Percentiles rank a stretch among this genome's conserved stretches.
Conservation (phyloP, 148 eudicot species). For the Vaccinium vitisidaea region DNA sequence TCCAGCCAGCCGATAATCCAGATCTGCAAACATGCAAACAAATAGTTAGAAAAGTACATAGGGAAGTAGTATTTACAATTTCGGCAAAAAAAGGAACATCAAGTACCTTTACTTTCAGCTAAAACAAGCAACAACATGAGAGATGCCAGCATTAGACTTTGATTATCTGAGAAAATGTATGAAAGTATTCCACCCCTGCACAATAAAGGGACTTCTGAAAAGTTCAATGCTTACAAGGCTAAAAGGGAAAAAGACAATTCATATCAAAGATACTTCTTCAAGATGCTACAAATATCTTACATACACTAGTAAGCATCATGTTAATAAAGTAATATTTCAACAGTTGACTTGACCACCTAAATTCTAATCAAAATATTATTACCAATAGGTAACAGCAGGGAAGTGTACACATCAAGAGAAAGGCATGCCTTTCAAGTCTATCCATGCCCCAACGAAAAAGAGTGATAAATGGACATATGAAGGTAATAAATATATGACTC, state of each 20-base stretch:
- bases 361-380: background rate
- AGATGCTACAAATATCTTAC: background rate
- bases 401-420: background rate
- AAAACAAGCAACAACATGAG: conserved; percentile 50
- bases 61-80: background rate
- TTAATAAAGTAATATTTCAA: background rate
- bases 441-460: background rate
- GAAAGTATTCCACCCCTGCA: conserved; percentile 49
- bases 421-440: conserved; percentile 2
- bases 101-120: conserved; percentile 48
- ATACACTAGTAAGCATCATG: background rate
- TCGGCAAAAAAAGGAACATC: background rate
- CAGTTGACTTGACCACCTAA: background rate
- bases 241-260: background rate
- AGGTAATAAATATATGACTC: background rate
- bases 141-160: conserved; percentile 34
- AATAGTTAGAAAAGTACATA: background rate
- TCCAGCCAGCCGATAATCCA: conserved; percentile 35
- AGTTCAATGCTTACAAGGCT: conserved; percentile 12
- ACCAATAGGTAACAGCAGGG: background rate
- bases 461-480: background rate
- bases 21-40: conserved; percentile 32
- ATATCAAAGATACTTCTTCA: conserved; percentile 13
- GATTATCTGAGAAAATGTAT: conserved; percentile 38
- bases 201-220: conserved; percentile 14